Evolutionary conservation across 257 asterid species (phyloP).

Genomic region (Anisodus tanguticus): DNA sequence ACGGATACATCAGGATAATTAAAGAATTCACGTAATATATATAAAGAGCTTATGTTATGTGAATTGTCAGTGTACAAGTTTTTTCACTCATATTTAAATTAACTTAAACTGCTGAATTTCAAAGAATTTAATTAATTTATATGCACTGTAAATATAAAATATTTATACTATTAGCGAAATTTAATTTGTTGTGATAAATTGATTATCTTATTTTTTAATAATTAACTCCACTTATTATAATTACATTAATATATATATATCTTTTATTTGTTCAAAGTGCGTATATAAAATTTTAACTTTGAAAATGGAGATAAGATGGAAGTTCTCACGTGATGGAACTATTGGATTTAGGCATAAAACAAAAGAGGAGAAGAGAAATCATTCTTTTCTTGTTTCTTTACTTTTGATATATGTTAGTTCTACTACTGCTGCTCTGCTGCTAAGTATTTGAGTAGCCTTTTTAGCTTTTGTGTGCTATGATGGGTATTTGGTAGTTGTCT

Average conservation of each 20-base stretch:
- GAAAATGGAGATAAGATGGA: constrained; percentile 2
- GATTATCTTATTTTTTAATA: background rate
- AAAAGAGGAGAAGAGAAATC: background rate
- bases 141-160: background rate
- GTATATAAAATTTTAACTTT: background rate
- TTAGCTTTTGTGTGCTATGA: constrained; percentile 58
- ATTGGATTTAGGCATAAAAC: background rate
- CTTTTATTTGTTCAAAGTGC: background rate
- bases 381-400: background rate
- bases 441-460: constrained; percentile 40
- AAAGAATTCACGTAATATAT: background rate
- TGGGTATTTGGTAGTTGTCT: constrained; percentile 68
- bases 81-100: background rate
- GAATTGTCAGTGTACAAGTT: background rate
- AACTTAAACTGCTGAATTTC: background rate
- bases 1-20: background rate
- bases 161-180: background rate
- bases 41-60: background rate
- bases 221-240: no score
- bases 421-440: constrained; percentile 10
- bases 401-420: constrained; percentile 27
- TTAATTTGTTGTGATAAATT: background rate
- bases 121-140: background rate
- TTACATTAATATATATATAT: no score
- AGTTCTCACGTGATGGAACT: constrained; percentile 19